Evolutionary conservation across 2,329 filamentous ascomycete genomes (phyloP).

Genomic region (Ramichloridium luteum): DNA sequence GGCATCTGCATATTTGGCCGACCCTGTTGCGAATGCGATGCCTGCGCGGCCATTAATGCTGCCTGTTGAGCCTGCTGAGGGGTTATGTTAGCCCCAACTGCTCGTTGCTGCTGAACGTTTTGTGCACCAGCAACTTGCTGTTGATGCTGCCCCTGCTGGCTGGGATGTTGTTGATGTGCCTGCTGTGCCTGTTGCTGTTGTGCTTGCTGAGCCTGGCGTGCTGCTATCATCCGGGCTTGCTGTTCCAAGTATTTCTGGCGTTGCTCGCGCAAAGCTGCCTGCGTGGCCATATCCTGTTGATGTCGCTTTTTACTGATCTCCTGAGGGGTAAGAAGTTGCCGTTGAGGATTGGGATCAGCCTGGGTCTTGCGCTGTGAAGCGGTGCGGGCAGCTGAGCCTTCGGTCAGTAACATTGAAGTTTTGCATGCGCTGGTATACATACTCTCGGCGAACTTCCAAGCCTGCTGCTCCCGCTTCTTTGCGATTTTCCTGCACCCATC

Average conservation of each 20-base stretch:
- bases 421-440: not conserved
- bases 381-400: constrained; percentile 37
- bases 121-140: constrained; percentile 25
- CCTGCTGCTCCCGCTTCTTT: constrained; percentile 77
- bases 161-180: constrained; percentile 27
- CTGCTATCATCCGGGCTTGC: constrained; percentile 31
- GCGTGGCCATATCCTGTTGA: constrained; percentile 64
- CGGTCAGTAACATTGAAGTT: constrained; percentile 4
- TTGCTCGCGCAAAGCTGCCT: constrained; percentile 45
- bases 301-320: constrained; percentile 84
- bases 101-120: not conserved
- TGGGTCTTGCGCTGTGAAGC: constrained; percentile 66
- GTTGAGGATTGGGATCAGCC: constrained; percentile 16
- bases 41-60: constrained; percentile 26
- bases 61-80: constrained; percentile 21
- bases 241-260: constrained; percentile 42
- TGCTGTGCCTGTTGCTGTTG: constrained; percentile 32
- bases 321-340: constrained; percentile 54
- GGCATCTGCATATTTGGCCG: constrained; percentile 32
- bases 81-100: no score
- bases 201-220: constrained; percentile 27
- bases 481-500: constrained; percentile 92
- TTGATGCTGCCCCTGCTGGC: constrained; percentile 23
- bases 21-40: constrained; percentile 27
- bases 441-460: constrained; percentile 75